Base-by-base conservation (phyloP, 192 early-diverging fungal genomes). In the Geranomyces variabilis region DNA sequence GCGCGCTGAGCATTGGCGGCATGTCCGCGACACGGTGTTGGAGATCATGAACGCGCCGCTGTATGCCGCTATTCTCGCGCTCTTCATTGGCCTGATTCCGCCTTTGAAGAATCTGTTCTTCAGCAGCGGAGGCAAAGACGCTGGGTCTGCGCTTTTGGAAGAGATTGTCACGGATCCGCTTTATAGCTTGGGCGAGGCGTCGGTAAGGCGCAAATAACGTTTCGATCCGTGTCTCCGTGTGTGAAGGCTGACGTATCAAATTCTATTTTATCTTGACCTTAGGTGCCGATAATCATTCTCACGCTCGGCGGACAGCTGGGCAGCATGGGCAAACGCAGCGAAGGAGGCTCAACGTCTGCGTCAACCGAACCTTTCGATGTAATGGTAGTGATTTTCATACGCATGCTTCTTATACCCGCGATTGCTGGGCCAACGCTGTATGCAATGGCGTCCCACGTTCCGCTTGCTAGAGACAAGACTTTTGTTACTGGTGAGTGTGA, bases 221-320 rank as follows among this genome's bases (percentile, higher is more conserved):
- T 41, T 41, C n/a, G n/a, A n/a, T n/a, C n/a, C n/a, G n/a, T n/a
- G n/a, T n/a, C n/a, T n/a, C n/a, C n/a, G n/a, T n/a, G n/a, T n/a
- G n/a, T n/a, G n/a, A n/a, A n/a, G n/a, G n/a, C n/a, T n/a, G n/a
- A n/a, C n/a, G n/a, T n/a, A n/a, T n/a, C n/a, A n/a, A n/a, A 41
- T 41, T 41, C 36, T 41, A 10, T 41, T 41, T 41, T 41, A 10
- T 41, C 5, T 41, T 41, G 3, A 41, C 36, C 36, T 10, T 10
- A 41, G 36, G 36, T 93, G 21, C 92, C 92, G 0, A 77, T 92
- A 61, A 90, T 92, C 29, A 74, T 93, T 49, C 79, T 92, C 1
- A 90, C 90, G 64, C 84, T 93, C 6, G 92, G 92, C 6, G 87
- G 89, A 15, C 91, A 92, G 70, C 71, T 91, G 46, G 79, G 75